phyloP scores from a whole-genome alignment of 1,284 basidiomycete genomes.

The Heliocybe sulcata region DNA sequence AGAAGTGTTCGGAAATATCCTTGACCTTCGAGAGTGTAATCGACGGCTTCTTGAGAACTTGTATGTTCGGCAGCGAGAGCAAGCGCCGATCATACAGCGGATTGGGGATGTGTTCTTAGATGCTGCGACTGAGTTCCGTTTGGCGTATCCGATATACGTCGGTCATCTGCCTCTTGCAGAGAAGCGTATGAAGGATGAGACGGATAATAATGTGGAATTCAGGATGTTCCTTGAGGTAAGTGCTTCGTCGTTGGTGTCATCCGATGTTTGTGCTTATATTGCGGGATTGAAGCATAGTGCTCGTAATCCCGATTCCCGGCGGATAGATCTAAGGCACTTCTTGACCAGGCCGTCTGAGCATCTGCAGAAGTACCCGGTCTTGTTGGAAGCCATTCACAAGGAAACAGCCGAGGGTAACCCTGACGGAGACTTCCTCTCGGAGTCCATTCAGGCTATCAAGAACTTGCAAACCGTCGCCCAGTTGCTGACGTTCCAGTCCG shows the following conservation, averaged over 20 bases:
- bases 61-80: slow-evolving; percentile 84
- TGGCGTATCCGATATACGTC: slow-evolving; percentile 82
- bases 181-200: slow-evolving; percentile 79
- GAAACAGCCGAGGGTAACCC: slow-evolving; percentile 74
- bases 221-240: slow-evolving; percentile 82
- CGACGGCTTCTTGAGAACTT: slow-evolving; percentile 78
- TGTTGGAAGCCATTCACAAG: slow-evolving; percentile 81
- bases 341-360: slow-evolving; percentile 84
- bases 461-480: slow-evolving; percentile 73
- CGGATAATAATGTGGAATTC: slow-evolving; percentile 78
- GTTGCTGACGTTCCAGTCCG: slow-evolving; percentile 79
- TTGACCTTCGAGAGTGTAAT: slow-evolving; percentile 80
- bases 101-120: slow-evolving; percentile 91
- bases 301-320: slow-evolving; percentile 61
- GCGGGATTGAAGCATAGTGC: slow-evolving; percentile 37
- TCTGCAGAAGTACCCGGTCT: slow-evolving; percentile 83
- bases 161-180: slow-evolving; percentile 85
- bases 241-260: neutral
- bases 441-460: slow-evolving; percentile 73
- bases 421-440: slow-evolving; percentile 71
- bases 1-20: slow-evolving; percentile 83
- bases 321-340: slow-evolving; percentile 85
- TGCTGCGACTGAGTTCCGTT: slow-evolving; percentile 83
- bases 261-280: neutral
- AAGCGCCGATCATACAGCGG: slow-evolving; percentile 74